A percentile compares a stretch with the other conserved stretches of the same genome.
Conservation (phyloP, 2,329 filamentous ascomycete species). For the Aspergillus bombycis region DNA sequence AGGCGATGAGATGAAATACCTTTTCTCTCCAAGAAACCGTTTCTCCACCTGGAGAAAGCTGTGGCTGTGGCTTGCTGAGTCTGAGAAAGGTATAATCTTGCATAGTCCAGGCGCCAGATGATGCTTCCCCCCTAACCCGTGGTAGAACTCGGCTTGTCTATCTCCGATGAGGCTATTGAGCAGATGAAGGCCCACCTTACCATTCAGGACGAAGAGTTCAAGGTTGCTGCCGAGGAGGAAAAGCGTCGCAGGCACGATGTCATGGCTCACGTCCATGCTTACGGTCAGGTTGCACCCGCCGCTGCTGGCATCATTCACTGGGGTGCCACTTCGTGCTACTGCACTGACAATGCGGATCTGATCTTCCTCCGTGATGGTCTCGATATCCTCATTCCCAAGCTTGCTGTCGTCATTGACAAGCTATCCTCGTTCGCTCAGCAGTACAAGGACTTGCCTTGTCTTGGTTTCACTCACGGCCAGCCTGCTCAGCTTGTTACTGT, state of each 20-base stretch:
- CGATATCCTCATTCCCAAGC: slow-evolving; percentile 74
- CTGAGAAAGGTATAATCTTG: slow-evolving; percentile 59
- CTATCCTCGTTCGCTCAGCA: slow-evolving; percentile 72
- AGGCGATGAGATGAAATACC: slow-evolving; percentile 69
- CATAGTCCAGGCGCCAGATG: slow-evolving; percentile 8
- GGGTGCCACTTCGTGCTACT: slow-evolving; percentile 62
- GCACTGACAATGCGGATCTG: slow-evolving; percentile 75
- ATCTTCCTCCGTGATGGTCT: slow-evolving; percentile 76
- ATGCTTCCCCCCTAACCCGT: slow-evolving; percentile 28
- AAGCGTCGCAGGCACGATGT: slow-evolving; percentile 69
- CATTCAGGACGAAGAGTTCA: slow-evolving; percentile 79
- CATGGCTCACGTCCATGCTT: slow-evolving; percentile 72
- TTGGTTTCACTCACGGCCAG: slow-evolving; percentile 74
- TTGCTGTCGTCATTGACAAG: slow-evolving; percentile 78
- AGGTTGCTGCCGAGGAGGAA: slow-evolving; percentile 75
- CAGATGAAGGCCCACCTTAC: slow-evolving; percentile 74
- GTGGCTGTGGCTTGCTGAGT: slow-evolving; percentile 83
- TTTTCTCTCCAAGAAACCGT: slow-evolving; percentile 77
- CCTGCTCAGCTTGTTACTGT: slow-evolving; percentile 65
- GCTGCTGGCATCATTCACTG: slow-evolving; percentile 84
- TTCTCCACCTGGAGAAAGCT: slow-evolving; percentile 81
- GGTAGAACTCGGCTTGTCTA: slow-evolving; percentile 71
- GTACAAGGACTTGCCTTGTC: slow-evolving; percentile 71
- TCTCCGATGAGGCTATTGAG: slow-evolving; percentile 73
- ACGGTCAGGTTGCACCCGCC: slow-evolving; percentile 71